Base-by-base conservation (phyloP, 2,329 filamentous ascomycete genomes). In the Camillea tinctor region DNA sequence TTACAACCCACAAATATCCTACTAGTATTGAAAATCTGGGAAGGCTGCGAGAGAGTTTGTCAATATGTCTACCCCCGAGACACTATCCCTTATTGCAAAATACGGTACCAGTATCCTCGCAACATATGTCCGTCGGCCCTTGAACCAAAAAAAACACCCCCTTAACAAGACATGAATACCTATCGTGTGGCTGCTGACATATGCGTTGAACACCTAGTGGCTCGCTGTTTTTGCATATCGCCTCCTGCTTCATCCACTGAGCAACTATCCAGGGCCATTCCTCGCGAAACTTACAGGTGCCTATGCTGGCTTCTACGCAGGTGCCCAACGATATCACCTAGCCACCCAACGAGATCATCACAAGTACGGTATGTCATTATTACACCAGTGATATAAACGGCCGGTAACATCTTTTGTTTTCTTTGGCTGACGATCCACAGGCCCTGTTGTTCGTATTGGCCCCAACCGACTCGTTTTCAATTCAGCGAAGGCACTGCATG, bases 401-500 rank as follows among this genome's bases (percentile, higher is more conserved):
- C 20, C 13, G 19, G 7, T 11, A 19, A 54, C 15, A 3, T 20
- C 6, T 44, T n/a, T 24, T n/a, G n/a, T 22, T 23, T 3, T 8
- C 13, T 30, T 55, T 4, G 24, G 17, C 40, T 52, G 30, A 30
- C 11, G n/a, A 1, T 8, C 24, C 13, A n/a, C 13, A 64, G 64
- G 62, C 19, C 44, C 59, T 22, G 59, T 65, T 5, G 26, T 63
- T 19, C 52, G 64, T 51, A 51, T 58, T 17, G 64, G 36, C 17
- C 64, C 64, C 1, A 65, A 66, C 30, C 54, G 58, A 4, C 63
- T 66, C 20, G 56, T 65, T 4, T 66, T 66, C 55, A 66, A 62
- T 23, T 56, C 51, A 23, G 50, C 49, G 20, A 56, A 54, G 24
- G 64, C 64, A 24, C 51, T 66, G 11, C 59, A 64, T 17, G 62